These are phyloP conservation scores for Maudiozyma saulgeensis DNA, from an alignment of 805 yeast species.

Conservation along the genomic window DNA sequence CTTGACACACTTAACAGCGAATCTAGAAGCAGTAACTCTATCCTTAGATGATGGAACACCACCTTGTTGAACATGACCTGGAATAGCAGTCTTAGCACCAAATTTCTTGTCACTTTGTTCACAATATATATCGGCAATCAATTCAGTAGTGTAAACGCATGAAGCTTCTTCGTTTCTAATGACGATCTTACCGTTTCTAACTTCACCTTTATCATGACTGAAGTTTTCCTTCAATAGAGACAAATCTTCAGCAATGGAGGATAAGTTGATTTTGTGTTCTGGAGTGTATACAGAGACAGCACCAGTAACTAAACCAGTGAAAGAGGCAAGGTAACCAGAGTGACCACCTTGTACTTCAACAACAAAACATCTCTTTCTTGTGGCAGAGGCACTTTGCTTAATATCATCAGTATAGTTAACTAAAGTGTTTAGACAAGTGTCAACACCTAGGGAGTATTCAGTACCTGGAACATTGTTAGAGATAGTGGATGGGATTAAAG, in stretches of 20 bases:
- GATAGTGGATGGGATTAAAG: conserved; percentile 87
- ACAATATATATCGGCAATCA: conserved; percentile 74
- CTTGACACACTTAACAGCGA: conserved; percentile 81
- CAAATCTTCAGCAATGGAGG: conserved; percentile 68
- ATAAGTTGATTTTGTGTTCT: conserved; percentile 64
- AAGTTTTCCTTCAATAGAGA: conserved; percentile 58
- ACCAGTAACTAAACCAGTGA: conserved; percentile 76
- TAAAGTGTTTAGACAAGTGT: conserved; percentile 87
- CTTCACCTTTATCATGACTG: conserved; percentile 64
- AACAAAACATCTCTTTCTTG: conserved; percentile 88
- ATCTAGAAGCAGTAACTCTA: conserved; percentile 79
- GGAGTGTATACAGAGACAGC: conserved; percentile 89
- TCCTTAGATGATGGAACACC: conserved; percentile 92
- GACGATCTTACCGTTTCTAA: conserved; percentile 76
- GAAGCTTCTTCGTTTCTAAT: conserved; percentile 81
- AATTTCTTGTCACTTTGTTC: conserved; percentile 69
- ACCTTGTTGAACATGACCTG: conserved; percentile 98
- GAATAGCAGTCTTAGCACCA: conserved; percentile 90
- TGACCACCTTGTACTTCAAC: conserved; percentile 98
- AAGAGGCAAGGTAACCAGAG: conserved; percentile 87
- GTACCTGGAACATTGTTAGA: conserved; percentile 99
- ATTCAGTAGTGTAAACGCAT: conserved; percentile 67
- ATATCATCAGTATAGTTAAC: conserved; percentile 91
- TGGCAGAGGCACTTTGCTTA: conserved; percentile 89
- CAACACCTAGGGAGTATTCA: conserved; percentile 89